Evolutionary conservation across 257 asterid genomes (phyloP).

Genomic region (Solanum chiquidenum): DNA sequence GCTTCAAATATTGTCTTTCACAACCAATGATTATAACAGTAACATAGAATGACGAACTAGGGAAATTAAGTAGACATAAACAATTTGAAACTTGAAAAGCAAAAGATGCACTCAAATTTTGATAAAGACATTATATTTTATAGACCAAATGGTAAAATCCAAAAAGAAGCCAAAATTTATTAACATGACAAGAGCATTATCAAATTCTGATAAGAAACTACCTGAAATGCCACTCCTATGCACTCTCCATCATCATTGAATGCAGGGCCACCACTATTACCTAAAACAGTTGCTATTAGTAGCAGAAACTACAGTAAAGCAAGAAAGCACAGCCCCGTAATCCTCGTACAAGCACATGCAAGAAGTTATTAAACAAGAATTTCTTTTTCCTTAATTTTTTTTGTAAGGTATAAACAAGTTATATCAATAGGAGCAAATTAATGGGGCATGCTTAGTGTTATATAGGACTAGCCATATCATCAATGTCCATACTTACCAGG

Average conservation of each 20-base stretch:
- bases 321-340: not conserved
- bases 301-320: not conserved
- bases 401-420: not conserved
- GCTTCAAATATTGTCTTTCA: not conserved
- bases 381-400: not conserved
- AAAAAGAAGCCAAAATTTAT: not conserved
- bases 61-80: not conserved
- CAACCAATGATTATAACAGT: not conserved
- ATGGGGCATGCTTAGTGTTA: not conserved
- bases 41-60: not conserved
- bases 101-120: not conserved
- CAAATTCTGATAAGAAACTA: slow-evolving; percentile 10
- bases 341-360: not conserved
- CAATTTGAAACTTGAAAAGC: not conserved
- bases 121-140: not conserved
- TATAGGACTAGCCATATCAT: not conserved
- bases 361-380: not conserved
- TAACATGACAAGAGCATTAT: not conserved
- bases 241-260: slow-evolving; percentile 95
- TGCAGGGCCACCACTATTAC: slow-evolving; percentile 99
- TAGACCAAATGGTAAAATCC: not conserved
- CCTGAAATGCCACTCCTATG: slow-evolving; percentile 99
- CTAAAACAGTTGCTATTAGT: slow-evolving; percentile 28
- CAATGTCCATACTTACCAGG: slow-evolving; percentile 42
- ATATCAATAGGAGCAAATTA: not conserved